Conservation (phyloP, 2,329 filamentous ascomycete genomes). For the Pseudocercospora cruenta region DNA sequence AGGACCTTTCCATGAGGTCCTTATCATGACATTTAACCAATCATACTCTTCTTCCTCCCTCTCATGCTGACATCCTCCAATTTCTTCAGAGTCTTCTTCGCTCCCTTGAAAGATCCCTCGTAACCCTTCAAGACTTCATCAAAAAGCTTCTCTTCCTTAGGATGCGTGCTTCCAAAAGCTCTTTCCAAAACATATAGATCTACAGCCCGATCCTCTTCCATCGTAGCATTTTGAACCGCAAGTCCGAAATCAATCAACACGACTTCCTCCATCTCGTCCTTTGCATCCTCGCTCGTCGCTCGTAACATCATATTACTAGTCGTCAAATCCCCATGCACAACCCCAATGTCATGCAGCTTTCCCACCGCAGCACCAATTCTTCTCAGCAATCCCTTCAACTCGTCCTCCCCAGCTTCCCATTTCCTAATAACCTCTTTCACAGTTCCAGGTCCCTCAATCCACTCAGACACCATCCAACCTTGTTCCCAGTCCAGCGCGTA, state of each 20-base stretch:
- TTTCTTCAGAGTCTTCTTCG: conserved; percentile 73
- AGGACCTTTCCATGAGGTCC: background rate
- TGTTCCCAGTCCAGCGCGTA: conserved; percentile 68
- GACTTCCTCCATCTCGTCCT: background rate
- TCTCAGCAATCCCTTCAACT: conserved; percentile 36
- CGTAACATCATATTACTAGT: conserved; percentile 94
- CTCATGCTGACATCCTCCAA: conserved; percentile 92
- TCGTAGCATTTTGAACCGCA: conserved; percentile 70
- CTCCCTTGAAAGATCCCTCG: conserved; percentile 72
- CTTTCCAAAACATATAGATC: conserved; percentile 95
- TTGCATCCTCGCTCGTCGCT: conserved; percentile 3
- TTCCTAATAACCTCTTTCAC: conserved; percentile 67
- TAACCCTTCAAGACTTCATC: conserved; percentile 81
- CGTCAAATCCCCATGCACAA: conserved; percentile 93
- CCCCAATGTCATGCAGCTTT: conserved; percentile 75
- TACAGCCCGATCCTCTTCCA: conserved; percentile 92
- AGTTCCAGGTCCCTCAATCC: conserved; percentile 70
- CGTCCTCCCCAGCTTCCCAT: conserved; percentile 28
- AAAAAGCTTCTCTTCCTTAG: conserved; percentile 77
- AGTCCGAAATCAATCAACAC: conserved; percentile 89
- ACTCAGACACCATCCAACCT: conserved; percentile 81
- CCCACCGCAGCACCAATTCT: conserved; percentile 41
- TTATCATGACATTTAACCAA: conserved; percentile 64
- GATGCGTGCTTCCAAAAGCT: conserved; percentile 93
- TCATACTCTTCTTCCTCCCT: conserved; percentile 94